A percentile compares a stretch with the other conserved stretches of the same genome.
These are phyloP conservation scores for Lophiotrema nucula DNA, from an alignment of 495 filamentous ascomycete species.

Conservation along the genomic window DNA sequence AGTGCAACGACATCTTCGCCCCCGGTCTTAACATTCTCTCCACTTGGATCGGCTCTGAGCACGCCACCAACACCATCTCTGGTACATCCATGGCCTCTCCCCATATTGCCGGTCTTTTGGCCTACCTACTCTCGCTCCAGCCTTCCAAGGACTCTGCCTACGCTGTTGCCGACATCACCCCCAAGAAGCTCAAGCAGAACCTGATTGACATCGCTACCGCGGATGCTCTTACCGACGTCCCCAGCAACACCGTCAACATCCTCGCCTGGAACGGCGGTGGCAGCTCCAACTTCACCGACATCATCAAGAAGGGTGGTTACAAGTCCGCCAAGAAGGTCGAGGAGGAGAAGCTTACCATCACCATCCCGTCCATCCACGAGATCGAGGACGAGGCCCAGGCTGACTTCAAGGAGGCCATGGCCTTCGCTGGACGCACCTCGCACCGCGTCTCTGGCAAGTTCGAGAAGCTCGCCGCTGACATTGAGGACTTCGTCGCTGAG, in stretches of 20 bases:
- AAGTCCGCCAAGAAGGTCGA: constrained; percentile 17
- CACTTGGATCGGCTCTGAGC: constrained; percentile 95
- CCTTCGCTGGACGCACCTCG: constrained; percentile 13
- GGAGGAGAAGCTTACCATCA: constrained; percentile 28
- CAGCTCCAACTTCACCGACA: constrained; percentile 81
- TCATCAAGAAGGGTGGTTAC: constrained; percentile 70
- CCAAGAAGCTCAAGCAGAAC: constrained; percentile 88
- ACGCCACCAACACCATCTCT: constrained; percentile 95
- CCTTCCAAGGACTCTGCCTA: constrained; percentile 84
- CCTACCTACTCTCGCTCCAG: constrained; percentile 96
- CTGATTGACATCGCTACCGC: constrained; percentile 80
- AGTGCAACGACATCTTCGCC: constrained; percentile 99
- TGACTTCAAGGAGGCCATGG: constrained; percentile 26
- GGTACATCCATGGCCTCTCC: constrained; percentile 99
- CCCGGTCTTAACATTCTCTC: constrained; percentile 95
- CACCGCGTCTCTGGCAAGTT: constrained; percentile 34
- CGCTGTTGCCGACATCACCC: constrained; percentile 83
- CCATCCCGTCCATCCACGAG: constrained; percentile 29
- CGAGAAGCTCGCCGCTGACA: constrained; percentile 45
- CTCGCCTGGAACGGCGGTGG: constrained; percentile 99
- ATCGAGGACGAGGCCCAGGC: constrained; percentile 25
- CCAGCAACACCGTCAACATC: constrained; percentile 77
- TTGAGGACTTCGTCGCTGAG: constrained; percentile 65
- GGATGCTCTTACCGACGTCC: constrained; percentile 79
- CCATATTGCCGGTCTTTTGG: constrained; percentile 92